Evolutionary conservation across 768 basidiomycete species (phyloP).

Genomic region (Tricholoma sp.): DNA sequence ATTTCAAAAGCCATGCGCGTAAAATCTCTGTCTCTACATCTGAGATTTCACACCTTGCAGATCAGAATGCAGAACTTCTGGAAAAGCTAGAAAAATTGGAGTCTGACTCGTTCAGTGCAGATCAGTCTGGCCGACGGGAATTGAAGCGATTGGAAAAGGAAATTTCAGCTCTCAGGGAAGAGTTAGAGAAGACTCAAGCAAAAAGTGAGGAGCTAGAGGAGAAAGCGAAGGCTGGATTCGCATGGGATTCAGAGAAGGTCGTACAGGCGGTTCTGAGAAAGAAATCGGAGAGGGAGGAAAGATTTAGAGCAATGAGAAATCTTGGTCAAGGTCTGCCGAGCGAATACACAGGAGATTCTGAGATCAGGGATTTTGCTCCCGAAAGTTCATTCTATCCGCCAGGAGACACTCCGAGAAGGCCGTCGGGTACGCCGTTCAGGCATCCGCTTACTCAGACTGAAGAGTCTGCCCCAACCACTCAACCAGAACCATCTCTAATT

Average conservation of each 20-base stretch:
- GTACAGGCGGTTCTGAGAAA: conserved; percentile 39
- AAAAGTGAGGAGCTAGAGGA: conserved; percentile 69
- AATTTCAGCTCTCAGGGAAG: conserved; percentile 66
- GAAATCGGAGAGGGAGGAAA: conserved; percentile 49
- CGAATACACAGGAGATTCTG: conserved; percentile 22
- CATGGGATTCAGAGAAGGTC: conserved; percentile 36
- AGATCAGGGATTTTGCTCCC: conserved; percentile 60
- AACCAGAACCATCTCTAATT: conserved; percentile 53
- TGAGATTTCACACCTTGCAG: conserved; percentile 67
- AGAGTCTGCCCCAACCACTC: conserved; percentile 9
- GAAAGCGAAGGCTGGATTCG: conserved; percentile 43
- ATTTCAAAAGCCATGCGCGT: conserved; percentile 29
- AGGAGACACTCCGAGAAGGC: conserved; percentile 15
- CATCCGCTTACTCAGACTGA: conserved; percentile 4
- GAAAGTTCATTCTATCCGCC: conserved; percentile 35
- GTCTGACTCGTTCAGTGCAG: conserved; percentile 59
- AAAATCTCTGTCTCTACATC: conserved; percentile 62
- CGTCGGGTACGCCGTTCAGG: conserved; percentile 11
- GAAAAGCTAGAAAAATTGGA: conserved; percentile 74
- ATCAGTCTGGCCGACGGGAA: conserved; percentile 62
- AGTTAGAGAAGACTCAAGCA: conserved; percentile 71
- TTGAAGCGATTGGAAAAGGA: conserved; percentile 76
- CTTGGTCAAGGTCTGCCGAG: conserved; percentile 23
- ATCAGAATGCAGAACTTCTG: conserved; percentile 81
- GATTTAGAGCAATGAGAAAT: conserved; percentile 47